Base-by-base conservation (phyloP, 495 filamentous ascomycete genomes). In the Penicillium cataractarum region DNA sequence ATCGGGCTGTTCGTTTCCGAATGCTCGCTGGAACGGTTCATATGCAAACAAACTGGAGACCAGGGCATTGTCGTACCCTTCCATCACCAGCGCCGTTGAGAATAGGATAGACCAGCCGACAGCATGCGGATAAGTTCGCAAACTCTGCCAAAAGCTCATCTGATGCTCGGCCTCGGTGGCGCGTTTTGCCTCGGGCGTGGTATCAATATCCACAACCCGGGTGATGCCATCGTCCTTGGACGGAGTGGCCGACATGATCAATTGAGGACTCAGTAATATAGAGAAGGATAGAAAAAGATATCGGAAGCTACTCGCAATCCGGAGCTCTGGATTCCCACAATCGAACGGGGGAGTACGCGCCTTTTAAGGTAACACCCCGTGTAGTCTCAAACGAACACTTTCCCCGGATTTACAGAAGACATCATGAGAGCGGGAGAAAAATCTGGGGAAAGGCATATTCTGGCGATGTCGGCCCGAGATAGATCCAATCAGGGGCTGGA, bases 11-110 rank as follows among this genome's bases (percentile, higher is more conserved):
- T 52, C 37, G 6, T 65, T 37, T 22, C 78, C 79, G 48, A 69
- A 80, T 15, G 27, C 15, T 5, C 33, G 51, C n/a, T 58, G 31
- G 49, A 64, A 67, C 0, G 48, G 21, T 0, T 27, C 46, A 22
- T 64, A 63, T 1, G 65, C 70, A 46, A 65, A 65, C n/a, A 74
- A 53, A 27, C 66, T 71, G 56, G 63, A 62, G 55, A 80, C 67
- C 26, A 82, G 65, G 12, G 66, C 73, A 3, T 78, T 65, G 55
- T 82, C 79, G 68, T 79, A 84, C 0, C 81, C 82, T 65, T 83
- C 80, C 82, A 84, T 84, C 61, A 81, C 73, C 22, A 84, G 69
- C 8, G 74, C 70, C 2, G 76, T 70, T 0, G 79, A 82, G 29
- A 83, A 63, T 0, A 81, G 63, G 26, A 83, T 62, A 9, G 76